Evolutionary conservation across 768 basidiomycete species (phyloP), one percentile per base, ranked within the genome.

Genomic region (Gymnopilus junonius): DNA sequence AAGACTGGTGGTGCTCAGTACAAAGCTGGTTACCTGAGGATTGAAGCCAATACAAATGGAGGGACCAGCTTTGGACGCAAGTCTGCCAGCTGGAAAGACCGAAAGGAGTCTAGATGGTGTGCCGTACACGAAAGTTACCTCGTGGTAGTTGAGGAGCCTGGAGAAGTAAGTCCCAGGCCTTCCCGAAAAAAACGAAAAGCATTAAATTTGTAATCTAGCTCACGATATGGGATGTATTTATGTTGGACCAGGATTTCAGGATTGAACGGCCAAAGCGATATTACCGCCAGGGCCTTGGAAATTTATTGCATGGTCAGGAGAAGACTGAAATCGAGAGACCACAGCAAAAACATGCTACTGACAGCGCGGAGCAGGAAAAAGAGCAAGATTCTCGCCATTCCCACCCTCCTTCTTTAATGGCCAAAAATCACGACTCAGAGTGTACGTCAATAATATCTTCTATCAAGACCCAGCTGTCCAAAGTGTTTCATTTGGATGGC

Each of bases 151-250:
- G 87, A 92, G 64, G 94, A 97, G 69, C 91, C 92, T 12, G 95
- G 93, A 63, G 90, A 93, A 78, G 93, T 94, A 69, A 55, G 82
- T 71, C 50, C 54, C 54, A 21, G 31, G 27, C 15, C 46, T 39
- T 34, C 1, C 31, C 31, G 14, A 23, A 51, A 42, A 15, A 40
- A 39, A 15, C n/a, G 2, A 42, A 39, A 20, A 20, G 54, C 34
- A 61, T 46, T 46, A 45, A 62, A 34, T 23, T 20, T 48, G 55
- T 61, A 4, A 45, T 37, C 1, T 70, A 96, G 92, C 80, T 90
- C n/a, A 80, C 78, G n/a, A 78, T 97, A 39, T 94, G 91, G 87
- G 97, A 99, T 62, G 95, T 98, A 12, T 97, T 99, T 76, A 82
- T 98, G 40, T 79, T 99, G 55, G 97, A 99, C 73, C 77, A 85